phyloP scores from a whole-genome alignment of 441 rosid species.

The Geranium incanum region DNA sequence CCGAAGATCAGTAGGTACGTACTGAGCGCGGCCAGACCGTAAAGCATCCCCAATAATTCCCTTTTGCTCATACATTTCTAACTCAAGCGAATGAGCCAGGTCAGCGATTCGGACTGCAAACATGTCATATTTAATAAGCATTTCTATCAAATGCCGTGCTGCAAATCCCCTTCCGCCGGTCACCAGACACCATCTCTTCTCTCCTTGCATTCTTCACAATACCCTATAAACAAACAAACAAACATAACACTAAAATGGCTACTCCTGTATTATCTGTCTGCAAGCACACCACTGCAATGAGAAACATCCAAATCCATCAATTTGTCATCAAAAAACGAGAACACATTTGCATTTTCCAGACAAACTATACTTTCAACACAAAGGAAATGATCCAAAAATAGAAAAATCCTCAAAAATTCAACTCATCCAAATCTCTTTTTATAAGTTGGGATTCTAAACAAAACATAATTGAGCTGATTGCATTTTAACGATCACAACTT shows the following conservation, averaged over 20 bases:
- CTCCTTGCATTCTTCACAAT: constrained; percentile 14
- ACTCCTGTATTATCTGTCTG: neutral
- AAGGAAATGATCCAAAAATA: neutral
- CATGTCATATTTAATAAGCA: constrained; percentile 44
- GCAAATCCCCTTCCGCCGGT: constrained; percentile 84
- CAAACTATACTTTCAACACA: neutral
- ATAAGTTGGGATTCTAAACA: neutral
- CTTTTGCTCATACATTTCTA: constrained; percentile 50
- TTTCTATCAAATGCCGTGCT: constrained; percentile 76
- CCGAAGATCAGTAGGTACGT: constrained; percentile 67
- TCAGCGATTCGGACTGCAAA: constrained; percentile 64
- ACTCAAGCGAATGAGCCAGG: constrained; percentile 46
- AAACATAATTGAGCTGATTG: neutral
- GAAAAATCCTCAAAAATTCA: neutral
- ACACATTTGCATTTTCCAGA: neutral
- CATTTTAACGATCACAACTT: neutral
- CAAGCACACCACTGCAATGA: neutral
- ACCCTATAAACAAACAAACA: neutral
- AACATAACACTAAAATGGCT: neutral
- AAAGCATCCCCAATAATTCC: constrained; percentile 62
- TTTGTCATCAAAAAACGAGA: neutral
- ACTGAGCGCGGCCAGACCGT: constrained; percentile 51
- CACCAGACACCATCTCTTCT: constrained; percentile 64
- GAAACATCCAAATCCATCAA: neutral
- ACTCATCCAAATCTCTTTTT: neutral